Evolutionary conservation across 345 rosid species (phyloP).

Genomic region (Citrus unshiu): DNA sequence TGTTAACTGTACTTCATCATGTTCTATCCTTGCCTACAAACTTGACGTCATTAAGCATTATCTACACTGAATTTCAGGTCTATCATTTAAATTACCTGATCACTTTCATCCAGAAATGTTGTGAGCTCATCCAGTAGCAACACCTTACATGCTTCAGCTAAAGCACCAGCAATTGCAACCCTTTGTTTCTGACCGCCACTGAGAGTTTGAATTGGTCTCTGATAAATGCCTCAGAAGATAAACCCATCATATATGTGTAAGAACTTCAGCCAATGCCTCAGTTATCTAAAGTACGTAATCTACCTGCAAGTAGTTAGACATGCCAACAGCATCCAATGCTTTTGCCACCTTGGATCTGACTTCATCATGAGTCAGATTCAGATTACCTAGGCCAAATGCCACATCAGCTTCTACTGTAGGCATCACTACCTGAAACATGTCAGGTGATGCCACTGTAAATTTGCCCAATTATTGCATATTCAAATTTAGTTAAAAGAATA

Average conservation of each 20-base stretch:
- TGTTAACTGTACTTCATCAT: not conserved
- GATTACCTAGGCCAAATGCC: constrained; percentile 88
- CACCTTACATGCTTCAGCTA: constrained; percentile 93
- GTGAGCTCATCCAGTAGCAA: constrained; percentile 89
- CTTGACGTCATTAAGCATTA: not conserved
- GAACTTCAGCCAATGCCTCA: not conserved
- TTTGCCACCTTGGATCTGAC: constrained; percentile 61
- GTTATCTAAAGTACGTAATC: constrained; percentile 1
- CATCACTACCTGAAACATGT: constrained; percentile 74
- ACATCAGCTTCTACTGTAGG: constrained; percentile 97
- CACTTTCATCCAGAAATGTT: constrained; percentile 79
- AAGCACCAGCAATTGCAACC: constrained; percentile 94
- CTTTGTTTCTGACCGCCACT: constrained; percentile 98
- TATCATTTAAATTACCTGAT: constrained; percentile 51
- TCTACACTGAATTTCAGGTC: not conserved
- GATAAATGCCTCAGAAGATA: constrained; percentile 18
- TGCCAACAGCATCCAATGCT: constrained; percentile 76
- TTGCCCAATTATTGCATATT: not conserved
- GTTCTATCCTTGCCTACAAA: not conserved
- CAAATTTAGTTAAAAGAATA: not conserved
- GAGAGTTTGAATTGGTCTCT: constrained; percentile 95
- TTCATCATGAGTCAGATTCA: constrained; percentile 45
- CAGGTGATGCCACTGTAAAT: not conserved
- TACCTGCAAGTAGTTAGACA: constrained; percentile 66
- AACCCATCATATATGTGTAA: not conserved